These are phyloP conservation scores for Cladosporium oxysporum DNA, from an alignment of 2,329 filamentous ascomycete genomes.

Conservation along the genomic window DNA sequence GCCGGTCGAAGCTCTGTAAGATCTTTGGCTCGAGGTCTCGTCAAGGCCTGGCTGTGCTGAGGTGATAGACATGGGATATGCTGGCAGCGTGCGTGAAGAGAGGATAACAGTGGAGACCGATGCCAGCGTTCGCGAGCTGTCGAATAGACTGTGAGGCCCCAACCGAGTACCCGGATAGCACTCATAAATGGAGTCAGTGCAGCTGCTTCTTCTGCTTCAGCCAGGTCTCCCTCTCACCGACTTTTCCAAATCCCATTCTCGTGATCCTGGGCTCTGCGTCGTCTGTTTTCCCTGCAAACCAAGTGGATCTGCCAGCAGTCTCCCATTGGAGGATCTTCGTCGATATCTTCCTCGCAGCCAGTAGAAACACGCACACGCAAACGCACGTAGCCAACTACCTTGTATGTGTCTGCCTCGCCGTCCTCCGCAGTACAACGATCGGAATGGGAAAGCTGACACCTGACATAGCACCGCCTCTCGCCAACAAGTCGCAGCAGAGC, in stretches of 20 bases:
- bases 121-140: conserved; percentile 12
- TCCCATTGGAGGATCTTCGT: conserved; percentile 16
- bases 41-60: neutral
- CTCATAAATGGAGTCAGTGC: conserved; percentile 18
- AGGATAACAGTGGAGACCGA: neutral
- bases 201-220: neutral
- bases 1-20: neutral
- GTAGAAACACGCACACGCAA: conserved; percentile 1
- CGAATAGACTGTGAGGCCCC: neutral
- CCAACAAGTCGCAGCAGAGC: neutral
- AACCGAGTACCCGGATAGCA: neutral
- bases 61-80: conserved; percentile 10
- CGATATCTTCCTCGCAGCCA: neutral
- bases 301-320: conserved; percentile 14
- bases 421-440: conserved; percentile 13
- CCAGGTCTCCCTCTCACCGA: conserved; percentile 10
- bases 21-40: conserved; percentile 1
- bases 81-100: conserved; percentile 14
- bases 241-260: conserved; percentile 3
- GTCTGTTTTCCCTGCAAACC: conserved; percentile 8
- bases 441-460: conserved; percentile 13
- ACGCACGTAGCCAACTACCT: conserved; percentile 18
- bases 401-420: conserved; percentile 11
- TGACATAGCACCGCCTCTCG: conserved; percentile 7
- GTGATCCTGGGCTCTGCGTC: conserved; percentile 6